phyloP scores from a whole-genome alignment of 2,329 filamentous ascomycete genomes.

The Mycosphaerella sp. region DNA sequence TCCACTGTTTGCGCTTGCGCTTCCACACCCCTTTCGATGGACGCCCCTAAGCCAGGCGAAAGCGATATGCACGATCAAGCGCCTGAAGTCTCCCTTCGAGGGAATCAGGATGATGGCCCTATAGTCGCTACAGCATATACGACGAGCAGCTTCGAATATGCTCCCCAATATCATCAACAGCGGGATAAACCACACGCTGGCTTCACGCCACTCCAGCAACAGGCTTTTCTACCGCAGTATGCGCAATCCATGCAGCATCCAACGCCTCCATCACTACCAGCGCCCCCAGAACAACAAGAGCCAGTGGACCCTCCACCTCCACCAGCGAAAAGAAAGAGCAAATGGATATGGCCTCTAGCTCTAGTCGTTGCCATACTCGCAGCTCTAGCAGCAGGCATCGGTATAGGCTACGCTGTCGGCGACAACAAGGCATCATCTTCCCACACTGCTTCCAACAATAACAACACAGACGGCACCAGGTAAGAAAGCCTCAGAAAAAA shows the following conservation, averaged over 20 bases:
- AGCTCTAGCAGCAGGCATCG: conserved; percentile 7
- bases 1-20: background rate
- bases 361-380: background rate
- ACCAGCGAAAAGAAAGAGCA: background rate
- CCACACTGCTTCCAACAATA: background rate
- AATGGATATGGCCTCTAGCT: conserved; percentile 10
- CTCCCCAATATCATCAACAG: background rate
- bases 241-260: conserved; percentile 1
- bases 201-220: conserved; percentile 2
- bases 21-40: background rate
- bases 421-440: conserved; percentile 6
- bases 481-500: background rate
- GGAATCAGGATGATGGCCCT: conserved; percentile 5
- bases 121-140: background rate
- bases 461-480: background rate
- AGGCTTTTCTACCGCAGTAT: conserved; percentile 4
- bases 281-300: background rate
- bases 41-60: background rate
- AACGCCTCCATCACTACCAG: background rate
- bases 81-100: conserved; percentile 8
- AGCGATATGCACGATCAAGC: conserved; percentile 1
- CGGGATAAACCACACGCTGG: background rate
- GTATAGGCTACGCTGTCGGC: conserved; percentile 10
- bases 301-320: background rate
- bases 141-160: conserved; percentile 3